phyloP scores from a whole-genome alignment of 192 early-diverging fungal genomes.

The Backusella westeae region DNA sequence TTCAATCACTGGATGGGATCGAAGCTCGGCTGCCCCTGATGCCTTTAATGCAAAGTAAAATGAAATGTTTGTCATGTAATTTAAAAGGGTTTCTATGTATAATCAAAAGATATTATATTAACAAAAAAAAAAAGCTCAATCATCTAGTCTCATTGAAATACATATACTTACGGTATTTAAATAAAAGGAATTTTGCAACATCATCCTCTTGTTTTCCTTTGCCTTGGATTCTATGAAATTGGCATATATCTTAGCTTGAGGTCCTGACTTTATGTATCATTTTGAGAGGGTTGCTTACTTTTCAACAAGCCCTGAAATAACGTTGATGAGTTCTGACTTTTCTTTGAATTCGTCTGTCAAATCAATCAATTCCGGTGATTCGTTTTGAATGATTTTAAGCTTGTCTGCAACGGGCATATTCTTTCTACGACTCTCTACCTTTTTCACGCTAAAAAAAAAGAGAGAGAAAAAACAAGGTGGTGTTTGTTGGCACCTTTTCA shows the following conservation, averaged over 20 bases:
- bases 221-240: neutral
- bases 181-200: slow-evolving; percentile 25
- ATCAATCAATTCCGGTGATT: slow-evolving; percentile 72
- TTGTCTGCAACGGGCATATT: slow-evolving; percentile 60
- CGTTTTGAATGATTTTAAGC: slow-evolving; percentile 63
- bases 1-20: slow-evolving; percentile 83
- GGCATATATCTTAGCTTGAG: neutral
- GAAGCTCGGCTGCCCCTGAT: slow-evolving; percentile 53
- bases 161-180: slow-evolving; percentile 34
- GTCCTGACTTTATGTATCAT: neutral
- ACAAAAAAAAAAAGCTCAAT: too few species aligned
- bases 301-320: slow-evolving; percentile 26
- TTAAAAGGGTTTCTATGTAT: slow-evolving; percentile 47
- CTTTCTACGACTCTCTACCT: slow-evolving; percentile 23
- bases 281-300: slow-evolving; percentile 15
- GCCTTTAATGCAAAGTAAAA: slow-evolving; percentile 81
- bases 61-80: slow-evolving; percentile 87
- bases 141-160: neutral
- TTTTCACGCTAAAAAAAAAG: neutral
- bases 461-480: too few species aligned
- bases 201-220: slow-evolving; percentile 13
- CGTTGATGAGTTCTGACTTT: slow-evolving; percentile 37
- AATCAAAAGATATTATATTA: neutral
- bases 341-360: slow-evolving; percentile 63
- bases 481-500: too few species aligned